Evolutionary conservation across 805 yeast species (phyloP), one percentile per base, ranked within the genome.

Genomic region (Candida broadrunensis): DNA sequence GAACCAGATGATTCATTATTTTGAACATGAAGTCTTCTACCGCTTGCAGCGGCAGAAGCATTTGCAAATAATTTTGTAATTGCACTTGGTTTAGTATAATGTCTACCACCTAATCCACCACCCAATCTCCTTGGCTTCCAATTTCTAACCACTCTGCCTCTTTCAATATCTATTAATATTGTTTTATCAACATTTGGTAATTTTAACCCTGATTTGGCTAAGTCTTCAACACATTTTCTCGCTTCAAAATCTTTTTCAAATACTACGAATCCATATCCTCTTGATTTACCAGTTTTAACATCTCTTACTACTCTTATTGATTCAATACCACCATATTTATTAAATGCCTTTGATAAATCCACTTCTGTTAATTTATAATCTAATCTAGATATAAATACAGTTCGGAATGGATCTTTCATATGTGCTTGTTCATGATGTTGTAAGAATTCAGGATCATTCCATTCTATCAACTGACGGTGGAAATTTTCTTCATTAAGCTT

Each of bases 21-120:
- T 11, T 14, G 32, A 29, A 52, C 37, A 40, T 53, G 23, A 32
- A 61, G 42, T 34, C 62, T 54, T 51, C 65, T 48, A 2, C 59
- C 61, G 43, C 58, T 52, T 3, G 64, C 61, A 30, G 73, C 71
- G 2, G 72, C 72, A 3, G 73, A 65, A 0, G 72, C 63, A 25
- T 54, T 53, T 31, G 48, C 43, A 23, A 52, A 41, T 26, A 49
- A 48, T 23, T 48, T 39, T 4, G 48, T 42, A 13, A 19, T 29
- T 26, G 41, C 34, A 27, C 54, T 58, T 3, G 63, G 56, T 44
- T 60, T 66, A 2, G 80, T 72, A 54, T 81, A 81, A 37, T 81
- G 80, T 41, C 93, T 70, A 1, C 96, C 96, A 3, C 97, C 97
- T n/a, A 86, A 61, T 0, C 97, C 97, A 3, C 97, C 97, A 1